Evolutionary conservation across 2,329 filamentous ascomycete species (phyloP).

Genomic region (Aspergillus chevalieri): DNA sequence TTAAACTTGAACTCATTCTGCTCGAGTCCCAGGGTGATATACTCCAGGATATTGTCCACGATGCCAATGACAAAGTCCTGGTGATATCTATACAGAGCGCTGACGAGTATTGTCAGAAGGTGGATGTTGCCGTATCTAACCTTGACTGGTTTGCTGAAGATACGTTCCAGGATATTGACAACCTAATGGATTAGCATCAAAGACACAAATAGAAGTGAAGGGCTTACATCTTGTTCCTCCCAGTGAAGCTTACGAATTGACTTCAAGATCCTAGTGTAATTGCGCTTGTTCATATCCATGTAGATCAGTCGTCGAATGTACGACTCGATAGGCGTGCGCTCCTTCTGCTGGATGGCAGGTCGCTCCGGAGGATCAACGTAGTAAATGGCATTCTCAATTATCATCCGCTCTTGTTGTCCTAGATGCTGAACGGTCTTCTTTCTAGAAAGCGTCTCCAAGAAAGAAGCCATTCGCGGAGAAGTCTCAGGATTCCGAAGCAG

Average conservation of each 20-base stretch:
- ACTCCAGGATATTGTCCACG: conserved; percentile 86
- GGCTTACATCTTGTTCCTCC: conserved; percentile 75
- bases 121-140: conserved; percentile 98
- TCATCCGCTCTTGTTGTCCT: conserved; percentile 92
- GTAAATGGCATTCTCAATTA: conserved; percentile 96
- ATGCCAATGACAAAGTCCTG: conserved; percentile 84
- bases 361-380: conserved; percentile 94
- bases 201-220: neutral
- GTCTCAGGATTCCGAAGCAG: conserved; percentile 89
- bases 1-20: conserved; percentile 97
- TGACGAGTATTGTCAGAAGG: conserved; percentile 80
- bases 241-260: conserved; percentile 93
- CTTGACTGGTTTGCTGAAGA: conserved; percentile 93
- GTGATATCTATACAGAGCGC: conserved; percentile 85
- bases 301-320: conserved; percentile 93
- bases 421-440: conserved; percentile 96
- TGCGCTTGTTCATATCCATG: conserved; percentile 86
- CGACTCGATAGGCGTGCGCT: conserved; percentile 84
- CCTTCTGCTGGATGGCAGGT: conserved; percentile 92
- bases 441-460: conserved; percentile 87
- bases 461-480: conserved; percentile 84
- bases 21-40: conserved; percentile 80
- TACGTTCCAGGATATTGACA: conserved; percentile 72
- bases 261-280: conserved; percentile 87
- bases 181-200: conserved; percentile 42